Conservation (phyloP, 2,329 filamentous ascomycete species). For the Trichophaea hybrida region DNA sequence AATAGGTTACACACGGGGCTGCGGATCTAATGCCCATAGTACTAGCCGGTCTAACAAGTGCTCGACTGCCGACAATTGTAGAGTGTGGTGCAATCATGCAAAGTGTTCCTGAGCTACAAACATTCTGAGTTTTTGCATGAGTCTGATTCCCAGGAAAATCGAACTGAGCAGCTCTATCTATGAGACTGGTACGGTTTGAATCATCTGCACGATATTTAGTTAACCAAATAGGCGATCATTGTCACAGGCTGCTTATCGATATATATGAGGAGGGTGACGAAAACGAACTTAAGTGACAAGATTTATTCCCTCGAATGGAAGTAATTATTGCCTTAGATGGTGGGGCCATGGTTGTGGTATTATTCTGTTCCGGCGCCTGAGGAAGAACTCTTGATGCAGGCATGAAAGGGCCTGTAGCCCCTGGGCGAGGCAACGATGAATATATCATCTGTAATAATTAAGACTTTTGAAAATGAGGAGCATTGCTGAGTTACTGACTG, state of each 20-base stretch:
- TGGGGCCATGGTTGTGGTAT: conserved; percentile 19
- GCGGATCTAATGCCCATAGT: not conserved
- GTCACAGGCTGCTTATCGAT: not conserved
- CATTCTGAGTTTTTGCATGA: not conserved
- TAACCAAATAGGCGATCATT: not conserved
- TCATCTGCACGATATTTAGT: not conserved
- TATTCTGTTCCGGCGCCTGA: not conserved
- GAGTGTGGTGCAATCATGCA: not conserved
- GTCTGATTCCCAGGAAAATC: not conserved
- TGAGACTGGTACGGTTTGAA: conserved; percentile 3
- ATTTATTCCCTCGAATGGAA: conserved; percentile 7
- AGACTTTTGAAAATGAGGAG: no score
- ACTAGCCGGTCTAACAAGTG: not conserved
- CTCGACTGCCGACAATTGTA: not conserved
- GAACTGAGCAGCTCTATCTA: conserved; percentile 11
- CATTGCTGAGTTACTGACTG: no score
- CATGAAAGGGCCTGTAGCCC: no score
- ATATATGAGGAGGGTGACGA: conserved; percentile 4
- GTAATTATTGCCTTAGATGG: conserved; percentile 18
- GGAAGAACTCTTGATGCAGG: no score
- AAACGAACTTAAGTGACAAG: conserved; percentile 6
- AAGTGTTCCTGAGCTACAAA: not conserved
- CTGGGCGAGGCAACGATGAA: no score
- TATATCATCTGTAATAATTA: no score
- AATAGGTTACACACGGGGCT: not conserved